Evolutionary conservation across 192 early-diverging fungal species (phyloP), one percentile per base, ranked within the genome.

Genomic region (Jimgerdemannia flammicorona): DNA sequence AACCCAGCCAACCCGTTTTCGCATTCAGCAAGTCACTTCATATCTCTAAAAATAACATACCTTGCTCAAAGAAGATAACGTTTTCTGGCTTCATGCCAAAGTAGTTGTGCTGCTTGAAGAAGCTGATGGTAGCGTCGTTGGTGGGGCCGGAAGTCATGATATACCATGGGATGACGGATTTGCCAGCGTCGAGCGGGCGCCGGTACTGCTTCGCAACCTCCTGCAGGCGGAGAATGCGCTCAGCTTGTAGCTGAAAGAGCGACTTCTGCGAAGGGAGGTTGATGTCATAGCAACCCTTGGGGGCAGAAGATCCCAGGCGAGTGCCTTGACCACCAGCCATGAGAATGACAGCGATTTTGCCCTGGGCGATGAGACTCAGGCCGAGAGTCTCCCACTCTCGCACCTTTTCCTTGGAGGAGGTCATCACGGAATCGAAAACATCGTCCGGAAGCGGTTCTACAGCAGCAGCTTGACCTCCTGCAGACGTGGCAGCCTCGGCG

Each of bases 91-190:
- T 81, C 49, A 99, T 83, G 39, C 98, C 98, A 91, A 98, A 99
- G 86, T 88, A 98, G 69, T 89, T 82, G 80, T 95, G 70, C 64
- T 93, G 79, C 69, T 88, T 85, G 84, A 99, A 99, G 81, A 89
- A 94, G 11, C 78, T 71, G 64, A 89, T 88, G 14, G 97, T 97
- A 18, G 94, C 90, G 1, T 70, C 81, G 69, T 91, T 87, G 20
- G 98, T 99, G 18, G 98, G 98, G 7, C 94, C 97, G 63, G 95
- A 96, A 66, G 96, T 97, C 98, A 99, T 99, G 77, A 99, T 90
- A 80, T 97, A 97, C 97, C 97, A 71, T 70, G 64, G 63, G 43
- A 70, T 64, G n/a, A 76, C 65, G 39, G 49, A 49, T 8, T 44
- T n/a, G 2, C 20, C 44, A 41, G 20, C 41, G n/a, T 76, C 69